Evolutionary conservation across 768 basidiomycete species (phyloP).

Genomic region (Paxillus rubicundulus): DNA sequence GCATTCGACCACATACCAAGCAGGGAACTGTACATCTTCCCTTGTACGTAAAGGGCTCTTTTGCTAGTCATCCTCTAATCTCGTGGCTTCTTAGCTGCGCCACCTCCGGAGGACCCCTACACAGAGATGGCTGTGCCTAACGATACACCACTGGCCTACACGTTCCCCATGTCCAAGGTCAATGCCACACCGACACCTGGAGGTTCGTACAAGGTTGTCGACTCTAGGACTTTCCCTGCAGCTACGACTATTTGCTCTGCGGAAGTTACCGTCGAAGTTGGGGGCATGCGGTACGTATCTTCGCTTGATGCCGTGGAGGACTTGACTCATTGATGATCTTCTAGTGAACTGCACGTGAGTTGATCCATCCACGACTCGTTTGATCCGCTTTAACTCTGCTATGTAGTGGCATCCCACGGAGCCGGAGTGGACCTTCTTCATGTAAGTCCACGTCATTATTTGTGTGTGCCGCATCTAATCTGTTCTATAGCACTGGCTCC

Average conservation of each 20-base stretch:
- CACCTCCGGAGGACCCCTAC: slow-evolving; percentile 41
- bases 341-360: slow-evolving; percentile 47
- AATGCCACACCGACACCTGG: slow-evolving; percentile 43
- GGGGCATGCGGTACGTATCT: slow-evolving; percentile 52
- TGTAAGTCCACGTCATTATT: slow-evolving; percentile 23
- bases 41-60: slow-evolving; percentile 25
- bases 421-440: slow-evolving; percentile 46
- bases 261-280: slow-evolving; percentile 56
- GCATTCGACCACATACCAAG: slow-evolving; percentile 56
- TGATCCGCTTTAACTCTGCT: background rate
- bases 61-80: background rate
- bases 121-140: slow-evolving; percentile 48
- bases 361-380: background rate
- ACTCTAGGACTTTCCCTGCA: slow-evolving; percentile 51
- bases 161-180: slow-evolving; percentile 53
- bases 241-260: slow-evolving; percentile 53
- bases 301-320: background rate
- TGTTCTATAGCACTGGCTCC: slow-evolving; percentile 31
- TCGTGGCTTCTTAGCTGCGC: slow-evolving; percentile 29
- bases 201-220: slow-evolving; percentile 60
- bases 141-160: slow-evolving; percentile 49
- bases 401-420: slow-evolving; percentile 51
- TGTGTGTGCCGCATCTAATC: slow-evolving; percentile 1
- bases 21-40: slow-evolving; percentile 55
- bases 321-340: background rate